A percentile compares a stretch with the other conserved stretches of the same genome.
These are phyloP conservation scores for Skeletonema costatum DNA, from an alignment of 108 stramenopile species.

Conservation along the genomic window DNA sequence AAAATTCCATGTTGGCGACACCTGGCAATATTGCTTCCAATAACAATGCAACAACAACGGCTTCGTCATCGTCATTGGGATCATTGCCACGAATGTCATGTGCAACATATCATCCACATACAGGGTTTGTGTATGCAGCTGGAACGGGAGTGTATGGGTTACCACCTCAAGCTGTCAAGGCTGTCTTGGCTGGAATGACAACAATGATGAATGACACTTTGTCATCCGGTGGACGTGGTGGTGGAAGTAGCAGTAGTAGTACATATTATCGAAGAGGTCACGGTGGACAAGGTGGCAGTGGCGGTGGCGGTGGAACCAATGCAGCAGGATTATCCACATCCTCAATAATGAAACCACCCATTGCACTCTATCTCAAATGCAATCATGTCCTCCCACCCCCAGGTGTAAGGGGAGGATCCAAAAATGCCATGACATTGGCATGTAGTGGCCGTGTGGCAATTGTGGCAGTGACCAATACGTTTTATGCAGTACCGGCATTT, in stretches of 20 bases:
- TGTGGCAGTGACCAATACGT: slow-evolving; percentile 70
- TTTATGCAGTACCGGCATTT: slow-evolving; percentile 65
- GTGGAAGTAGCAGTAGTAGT: background rate
- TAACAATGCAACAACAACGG: background rate
- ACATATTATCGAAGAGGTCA: background rate
- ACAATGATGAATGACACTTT: background rate
- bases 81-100: slow-evolving; percentile 63
- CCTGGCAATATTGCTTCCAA: background rate
- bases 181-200: slow-evolving; percentile 28
- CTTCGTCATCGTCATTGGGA: slow-evolving; percentile 11
- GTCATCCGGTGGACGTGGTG: background rate
- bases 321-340: background rate
- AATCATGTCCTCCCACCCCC: slow-evolving; percentile 53
- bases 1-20: background rate
- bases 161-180: slow-evolving; percentile 18
- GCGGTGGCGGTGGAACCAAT: background rate
- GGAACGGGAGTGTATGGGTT: slow-evolving; percentile 58
- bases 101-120: slow-evolving; percentile 62
- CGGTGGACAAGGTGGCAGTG: background rate
- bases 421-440: slow-evolving; percentile 65
- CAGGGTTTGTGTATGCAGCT: slow-evolving; percentile 75
- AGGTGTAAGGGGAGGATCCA: slow-evolving; percentile 61
- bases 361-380: slow-evolving; percentile 33
- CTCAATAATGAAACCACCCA: slow-evolving; percentile 10
- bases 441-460: slow-evolving; percentile 69